phyloP scores from a whole-genome alignment of 371 early-diverging fungal genomes.

The Saksenaea vasiformis region DNA sequence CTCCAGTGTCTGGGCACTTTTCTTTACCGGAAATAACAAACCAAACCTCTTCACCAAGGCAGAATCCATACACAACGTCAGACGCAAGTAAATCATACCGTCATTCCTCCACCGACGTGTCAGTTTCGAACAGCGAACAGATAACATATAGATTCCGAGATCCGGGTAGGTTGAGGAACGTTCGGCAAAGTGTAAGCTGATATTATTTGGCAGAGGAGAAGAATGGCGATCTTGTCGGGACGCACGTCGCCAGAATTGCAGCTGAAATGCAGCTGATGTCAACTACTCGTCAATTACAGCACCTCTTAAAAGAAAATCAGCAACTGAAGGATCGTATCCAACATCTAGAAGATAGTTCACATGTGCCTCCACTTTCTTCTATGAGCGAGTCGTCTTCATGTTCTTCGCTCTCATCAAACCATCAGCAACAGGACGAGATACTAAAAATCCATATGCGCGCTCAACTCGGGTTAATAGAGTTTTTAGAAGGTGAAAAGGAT shows the following conservation, averaged over 20 bases:
- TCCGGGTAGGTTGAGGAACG: neutral
- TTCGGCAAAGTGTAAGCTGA: neutral
- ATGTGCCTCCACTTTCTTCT: neutral
- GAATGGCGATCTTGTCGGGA: neutral
- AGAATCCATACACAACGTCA: neutral
- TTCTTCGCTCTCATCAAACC: neutral
- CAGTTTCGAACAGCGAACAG: neutral
- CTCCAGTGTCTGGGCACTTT: slow-evolving; percentile 2
- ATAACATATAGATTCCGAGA: neutral
- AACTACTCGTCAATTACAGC: neutral
- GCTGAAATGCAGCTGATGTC: neutral
- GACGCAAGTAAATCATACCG: neutral
- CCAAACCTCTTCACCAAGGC: neutral
- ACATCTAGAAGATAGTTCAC: neutral
- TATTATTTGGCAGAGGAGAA: neutral
- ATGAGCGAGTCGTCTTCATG: slow-evolving; percentile 1
- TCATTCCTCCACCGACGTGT: neutral
- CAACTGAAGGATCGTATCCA: neutral
- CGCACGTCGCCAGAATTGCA: neutral
- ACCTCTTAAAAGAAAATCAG: neutral
- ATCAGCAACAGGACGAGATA: slow-evolving; percentile 25
- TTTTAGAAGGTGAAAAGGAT: slow-evolving; percentile 41
- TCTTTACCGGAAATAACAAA: neutral
- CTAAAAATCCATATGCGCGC: slow-evolving; percentile 36
- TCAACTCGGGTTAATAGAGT: slow-evolving; percentile 40